These are phyloP conservation scores for Globisporangium okanoganense DNA, from an alignment of 352 stramenopile species.

Conservation along the genomic window DNA sequence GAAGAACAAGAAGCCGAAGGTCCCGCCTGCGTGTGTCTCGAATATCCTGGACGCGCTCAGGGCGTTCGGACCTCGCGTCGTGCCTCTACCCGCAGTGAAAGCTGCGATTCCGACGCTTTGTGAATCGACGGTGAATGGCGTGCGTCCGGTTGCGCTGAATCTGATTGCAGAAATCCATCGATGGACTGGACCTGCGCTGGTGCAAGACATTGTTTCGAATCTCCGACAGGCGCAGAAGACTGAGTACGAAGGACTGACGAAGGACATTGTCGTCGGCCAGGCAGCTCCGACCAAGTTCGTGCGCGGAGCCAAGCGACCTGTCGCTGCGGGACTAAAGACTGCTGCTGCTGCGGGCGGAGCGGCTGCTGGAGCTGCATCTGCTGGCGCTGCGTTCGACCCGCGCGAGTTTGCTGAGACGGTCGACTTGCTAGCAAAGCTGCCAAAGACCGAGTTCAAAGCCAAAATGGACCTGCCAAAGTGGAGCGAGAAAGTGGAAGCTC, in stretches of 20 bases:
- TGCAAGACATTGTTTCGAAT: slow-evolving; percentile 79
- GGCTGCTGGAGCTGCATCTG: slow-evolving; percentile 9
- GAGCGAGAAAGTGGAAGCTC: slow-evolving; percentile 82
- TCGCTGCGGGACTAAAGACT: slow-evolving; percentile 11
- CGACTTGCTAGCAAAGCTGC: slow-evolving; percentile 75
- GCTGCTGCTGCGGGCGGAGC: slow-evolving; percentile 5
- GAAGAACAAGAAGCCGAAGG: slow-evolving; percentile 86
- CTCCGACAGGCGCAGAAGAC: slow-evolving; percentile 80
- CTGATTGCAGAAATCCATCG: slow-evolving; percentile 79
- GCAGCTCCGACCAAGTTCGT: slow-evolving; percentile 68
- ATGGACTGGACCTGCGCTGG: slow-evolving; percentile 68
- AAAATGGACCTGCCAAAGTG: slow-evolving; percentile 78
- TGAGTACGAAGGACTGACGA: slow-evolving; percentile 74
- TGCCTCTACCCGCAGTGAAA: slow-evolving; percentile 72
- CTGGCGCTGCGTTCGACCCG: slow-evolving; percentile 48
- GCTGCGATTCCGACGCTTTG: slow-evolving; percentile 59
- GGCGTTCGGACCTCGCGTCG: slow-evolving; percentile 70
- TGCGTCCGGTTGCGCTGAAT: slow-evolving; percentile 73
- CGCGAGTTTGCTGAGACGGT: slow-evolving; percentile 85
- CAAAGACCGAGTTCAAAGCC: slow-evolving; percentile 73
- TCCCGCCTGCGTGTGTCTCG: slow-evolving; percentile 65
- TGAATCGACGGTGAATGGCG: slow-evolving; percentile 79
- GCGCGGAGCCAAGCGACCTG: slow-evolving; percentile 44
- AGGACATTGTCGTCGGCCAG: slow-evolving; percentile 66
- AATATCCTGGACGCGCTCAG: slow-evolving; percentile 71